Evolutionary conservation across 1,284 basidiomycete species (phyloP).

Genomic region (Termitomyces sp.): DNA sequence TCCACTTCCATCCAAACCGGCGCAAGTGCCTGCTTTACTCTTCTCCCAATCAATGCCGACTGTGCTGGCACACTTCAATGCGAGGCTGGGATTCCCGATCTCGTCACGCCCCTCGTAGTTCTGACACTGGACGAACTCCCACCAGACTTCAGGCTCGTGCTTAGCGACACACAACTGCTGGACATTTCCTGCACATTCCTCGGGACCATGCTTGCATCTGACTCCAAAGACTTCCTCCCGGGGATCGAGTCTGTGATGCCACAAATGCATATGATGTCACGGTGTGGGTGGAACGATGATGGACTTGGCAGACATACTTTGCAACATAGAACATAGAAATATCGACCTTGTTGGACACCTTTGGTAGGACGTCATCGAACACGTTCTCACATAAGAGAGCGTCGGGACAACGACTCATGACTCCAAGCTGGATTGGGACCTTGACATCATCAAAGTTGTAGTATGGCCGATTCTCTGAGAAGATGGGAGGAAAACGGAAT

Average conservation of each 20-base stretch:
- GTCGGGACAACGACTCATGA: constrained; percentile 78
- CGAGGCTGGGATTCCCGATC: constrained; percentile 65
- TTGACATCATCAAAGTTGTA: constrained; percentile 32
- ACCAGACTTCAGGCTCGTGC: constrained; percentile 56
- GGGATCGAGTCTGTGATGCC: constrained; percentile 47
- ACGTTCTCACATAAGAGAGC: constrained; percentile 73
- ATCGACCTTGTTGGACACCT: constrained; percentile 62
- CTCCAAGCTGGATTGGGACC: constrained; percentile 59
- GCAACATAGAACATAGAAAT: constrained; percentile 71
- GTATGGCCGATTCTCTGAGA: constrained; percentile 9
- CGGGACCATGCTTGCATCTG: constrained; percentile 70
- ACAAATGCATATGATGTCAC: constrained; percentile 5
- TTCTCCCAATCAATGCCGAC: constrained; percentile 67
- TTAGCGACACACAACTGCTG: constrained; percentile 77
- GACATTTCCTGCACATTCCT: constrained; percentile 84
- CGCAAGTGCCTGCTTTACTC: constrained; percentile 54
- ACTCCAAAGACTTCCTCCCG: constrained; percentile 67
- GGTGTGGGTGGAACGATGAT: constrained; percentile 2
- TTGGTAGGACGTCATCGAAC: constrained; percentile 67
- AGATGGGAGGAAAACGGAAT: constrained; percentile 8
- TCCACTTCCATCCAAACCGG: constrained; percentile 51
- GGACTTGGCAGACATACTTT: constrained; percentile 41
- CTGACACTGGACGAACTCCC: constrained; percentile 72
- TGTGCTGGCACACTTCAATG: constrained; percentile 58
- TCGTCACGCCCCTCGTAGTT: constrained; percentile 63